Base-by-base conservation (phyloP, 1,284 basidiomycete genomes). In the Meira nashicola region DNA sequence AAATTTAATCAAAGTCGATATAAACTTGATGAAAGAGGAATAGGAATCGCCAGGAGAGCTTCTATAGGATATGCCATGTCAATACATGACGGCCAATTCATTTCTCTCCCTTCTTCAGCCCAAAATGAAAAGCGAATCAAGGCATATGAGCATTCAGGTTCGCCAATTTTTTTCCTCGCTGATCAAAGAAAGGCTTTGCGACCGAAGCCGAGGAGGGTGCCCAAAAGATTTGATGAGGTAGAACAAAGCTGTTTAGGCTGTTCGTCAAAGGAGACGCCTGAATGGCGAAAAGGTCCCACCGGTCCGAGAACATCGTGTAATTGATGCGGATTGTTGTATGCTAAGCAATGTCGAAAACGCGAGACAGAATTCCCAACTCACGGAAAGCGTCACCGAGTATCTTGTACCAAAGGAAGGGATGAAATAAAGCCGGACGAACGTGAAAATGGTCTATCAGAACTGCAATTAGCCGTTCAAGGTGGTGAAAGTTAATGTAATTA, bases 261-360 rank as follows among this genome's bases (percentile, higher is more conserved):
- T 25, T 50, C 57, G 2, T 60, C 65, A 15, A 66, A 60, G 1
- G 44, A 59, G 6, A 67, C 65, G 5, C 65, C 65, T 3, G 65
- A 67, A 40, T 67, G 65, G 65, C 59, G 65, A 17, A 65, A 65
- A 48, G 65, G 65, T 15, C 65, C 65, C 0, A 51, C 55, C 2
- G 65, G 65, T 9, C 60, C 65, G 8, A 55, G 65, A 15, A 65
- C 64, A 12, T 57, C 66, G 1, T 67, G 65, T 48, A 67, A 67
- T 41, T 60, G 60, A 1, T 67, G 65, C 33, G 65, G 65, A 11
- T 54, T 67, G 14, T 55, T 65, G 28, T 67, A 54, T 37, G 63
- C 64, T 19, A 67, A 67, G 21, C 59, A 63, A 48, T 61, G 57
- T 41, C 57, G 64, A 14, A 56, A 58, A 44, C 38, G 43, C 14